Base-by-base conservation (phyloP, 306 rosid genomes). In the Myrica gale region DNA sequence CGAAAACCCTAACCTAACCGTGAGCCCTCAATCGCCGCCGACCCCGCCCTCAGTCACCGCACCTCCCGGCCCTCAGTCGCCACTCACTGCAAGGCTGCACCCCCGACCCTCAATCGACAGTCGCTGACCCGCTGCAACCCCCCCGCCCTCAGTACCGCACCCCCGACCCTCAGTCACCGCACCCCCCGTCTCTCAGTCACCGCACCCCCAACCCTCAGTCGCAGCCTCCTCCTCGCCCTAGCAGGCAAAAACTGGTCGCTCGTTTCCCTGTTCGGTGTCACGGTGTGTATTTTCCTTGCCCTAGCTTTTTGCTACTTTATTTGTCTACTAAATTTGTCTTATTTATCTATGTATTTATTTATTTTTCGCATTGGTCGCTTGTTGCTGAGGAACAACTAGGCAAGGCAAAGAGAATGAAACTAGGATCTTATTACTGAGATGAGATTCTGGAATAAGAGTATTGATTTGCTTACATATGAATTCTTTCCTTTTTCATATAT, bases 231-330 rank as follows among this genome's bases (percentile, higher is more conserved):
- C 88, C 37, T 32, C 3, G 37, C 37, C 87, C 19, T 93, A 82
- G 12, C 92, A 88, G 88, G 37, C 97, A 92, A 87, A 96, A 96
- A 71, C 83, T 89, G 20, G 96, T n/a, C n/a, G n/a, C n/a, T 79
- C 99, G 99, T 61, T 91, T 96, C 39, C 96, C 99, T 72, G 89
- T 98, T 71, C n/a, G n/a, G n/a, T n/a, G n/a, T n/a, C n/a, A n/a
- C 82, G 98, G 99, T 96, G 73, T 68, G 50, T 80, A 60, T 55
- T 52, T 16, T 51, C 76, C 77, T 68, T n/a, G 55, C 80, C 82
- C 77, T 53, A 45, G 69, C 37, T 47, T 60, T 58, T 60, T 67
- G 37, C 37, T n/a, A 43, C 55, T 76, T 75, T 0, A 6, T 17
- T 65, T 8, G 46, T 26, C 5, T 32, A 48, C 20, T 75, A 32